Evolutionary conservation across 352 stramenopile genomes (phyloP).

Genomic region (Pythium aquatile): DNA sequence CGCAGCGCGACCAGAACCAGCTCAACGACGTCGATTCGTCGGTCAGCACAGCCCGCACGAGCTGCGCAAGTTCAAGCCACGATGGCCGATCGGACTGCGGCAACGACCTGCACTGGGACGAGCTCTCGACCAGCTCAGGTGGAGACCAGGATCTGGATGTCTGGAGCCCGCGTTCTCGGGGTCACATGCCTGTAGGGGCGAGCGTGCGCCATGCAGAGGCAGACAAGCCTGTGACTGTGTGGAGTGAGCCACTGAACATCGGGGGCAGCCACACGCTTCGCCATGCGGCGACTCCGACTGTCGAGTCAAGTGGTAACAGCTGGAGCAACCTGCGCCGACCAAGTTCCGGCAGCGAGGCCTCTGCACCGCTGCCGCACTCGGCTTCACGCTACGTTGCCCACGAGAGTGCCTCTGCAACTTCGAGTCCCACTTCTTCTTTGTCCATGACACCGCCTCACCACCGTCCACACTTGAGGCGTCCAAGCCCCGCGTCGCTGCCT

Average conservation of each 20-base stretch:
- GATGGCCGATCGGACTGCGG: conserved; percentile 27
- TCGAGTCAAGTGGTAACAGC: conserved; percentile 6
- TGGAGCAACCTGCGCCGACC: conserved; percentile 6
- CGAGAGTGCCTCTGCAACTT: background rate
- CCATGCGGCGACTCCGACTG: conserved; percentile 19
- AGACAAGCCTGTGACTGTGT: conserved; percentile 1
- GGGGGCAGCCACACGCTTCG: conserved; percentile 15
- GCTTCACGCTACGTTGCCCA: background rate
- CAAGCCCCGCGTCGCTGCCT: background rate
- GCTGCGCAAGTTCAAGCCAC: conserved; percentile 26
- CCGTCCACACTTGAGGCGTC: background rate
- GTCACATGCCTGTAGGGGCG: conserved; percentile 18
- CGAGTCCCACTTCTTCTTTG: conserved; percentile 1
- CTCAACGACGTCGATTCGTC: conserved; percentile 22
- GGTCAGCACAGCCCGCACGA: conserved; percentile 21
- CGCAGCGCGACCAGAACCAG: conserved; percentile 19
- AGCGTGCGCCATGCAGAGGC: conserved; percentile 10
- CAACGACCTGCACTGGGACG: conserved; percentile 28
- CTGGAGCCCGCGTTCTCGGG: conserved; percentile 8
- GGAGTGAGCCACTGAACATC: conserved; percentile 14
- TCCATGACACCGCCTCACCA: conserved; percentile 5
- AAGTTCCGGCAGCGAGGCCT: background rate
- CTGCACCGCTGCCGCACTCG: background rate
- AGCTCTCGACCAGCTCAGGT: conserved; percentile 27
- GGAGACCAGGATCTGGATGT: conserved; percentile 22